These are phyloP conservation scores for Xylariaceae sp. DNA, from an alignment of 2,329 filamentous ascomycete species.

Conservation along the genomic window DNA sequence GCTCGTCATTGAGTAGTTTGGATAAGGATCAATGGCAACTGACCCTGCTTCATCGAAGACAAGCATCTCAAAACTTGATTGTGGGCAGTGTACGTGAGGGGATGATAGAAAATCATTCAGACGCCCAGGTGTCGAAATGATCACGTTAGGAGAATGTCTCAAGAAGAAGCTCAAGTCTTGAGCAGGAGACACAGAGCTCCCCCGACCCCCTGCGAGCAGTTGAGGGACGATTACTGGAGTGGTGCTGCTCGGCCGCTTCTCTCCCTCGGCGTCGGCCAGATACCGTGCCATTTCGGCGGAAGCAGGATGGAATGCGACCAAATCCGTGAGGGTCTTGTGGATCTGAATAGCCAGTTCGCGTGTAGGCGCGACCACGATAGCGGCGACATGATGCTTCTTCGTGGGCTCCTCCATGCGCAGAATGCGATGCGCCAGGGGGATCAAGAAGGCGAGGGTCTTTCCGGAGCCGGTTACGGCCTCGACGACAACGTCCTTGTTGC, in stretches of 20 bases:
- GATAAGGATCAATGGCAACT: constrained; percentile 1
- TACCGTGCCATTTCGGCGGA: constrained; percentile 62
- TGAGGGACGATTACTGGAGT: constrained; percentile 68
- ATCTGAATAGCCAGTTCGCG: constrained; percentile 91
- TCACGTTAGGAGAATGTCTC: constrained; percentile 75
- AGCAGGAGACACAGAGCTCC: constrained; percentile 63
- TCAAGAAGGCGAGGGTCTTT: constrained; percentile 69
- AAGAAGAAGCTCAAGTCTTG: constrained; percentile 85
- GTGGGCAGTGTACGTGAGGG: constrained; percentile 78
- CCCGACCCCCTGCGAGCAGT: constrained; percentile 70
- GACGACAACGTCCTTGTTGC: constrained; percentile 27
- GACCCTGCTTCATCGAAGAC: constrained; percentile 78
- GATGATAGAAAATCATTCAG: constrained; percentile 83
- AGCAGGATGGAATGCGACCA: constrained; percentile 77
- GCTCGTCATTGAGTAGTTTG: background rate
- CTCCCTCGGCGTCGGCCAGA: constrained; percentile 47
- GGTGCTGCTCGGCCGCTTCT: constrained; percentile 45
- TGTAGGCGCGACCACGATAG: constrained; percentile 88
- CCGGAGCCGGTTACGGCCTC: constrained; percentile 84
- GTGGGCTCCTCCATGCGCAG: constrained; percentile 74
- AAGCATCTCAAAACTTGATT: constrained; percentile 84
- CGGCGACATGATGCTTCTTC: constrained; percentile 84
- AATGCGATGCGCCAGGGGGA: constrained; percentile 78
- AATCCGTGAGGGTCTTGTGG: constrained; percentile 67
- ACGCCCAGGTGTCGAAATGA: constrained; percentile 86